These are phyloP conservation scores for Aspergillus sojae DNA, from an alignment of 2,329 filamentous ascomycete genomes.

Conservation along the genomic window DNA sequence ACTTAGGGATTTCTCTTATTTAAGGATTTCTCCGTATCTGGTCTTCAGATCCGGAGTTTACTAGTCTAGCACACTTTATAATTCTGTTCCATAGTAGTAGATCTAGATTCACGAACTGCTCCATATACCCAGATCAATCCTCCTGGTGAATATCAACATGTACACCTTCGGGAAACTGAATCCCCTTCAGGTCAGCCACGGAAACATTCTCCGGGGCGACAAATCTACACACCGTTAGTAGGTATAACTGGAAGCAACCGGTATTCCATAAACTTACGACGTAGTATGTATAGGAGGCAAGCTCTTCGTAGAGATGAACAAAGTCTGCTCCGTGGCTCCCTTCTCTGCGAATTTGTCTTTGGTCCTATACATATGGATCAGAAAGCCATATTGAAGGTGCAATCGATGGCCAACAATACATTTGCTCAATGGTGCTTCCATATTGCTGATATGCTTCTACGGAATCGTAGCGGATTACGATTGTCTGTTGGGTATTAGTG, in stretches of 20 bases:
- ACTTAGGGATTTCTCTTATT: neutral
- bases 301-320: slow-evolving; percentile 21
- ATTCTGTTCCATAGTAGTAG: neutral
- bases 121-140: neutral
- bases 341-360: slow-evolving; percentile 14
- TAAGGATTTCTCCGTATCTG: neutral
- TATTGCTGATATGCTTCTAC: slow-evolving; percentile 18
- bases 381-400: no score
- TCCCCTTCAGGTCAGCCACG: slow-evolving; percentile 13
- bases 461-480: slow-evolving; percentile 19
- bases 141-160: slow-evolving; percentile 13
- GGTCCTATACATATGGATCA: neutral
- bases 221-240: slow-evolving; percentile 7
- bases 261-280: slow-evolving; percentile 6
- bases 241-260: neutral
- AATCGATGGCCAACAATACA: slow-evolving; percentile 2
- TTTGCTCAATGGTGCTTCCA: slow-evolving; percentile 16
- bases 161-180: slow-evolving; percentile 16
- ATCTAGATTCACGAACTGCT: neutral
- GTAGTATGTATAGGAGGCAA: slow-evolving; percentile 21
- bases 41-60: neutral
- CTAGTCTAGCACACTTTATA: neutral
- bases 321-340: slow-evolving; percentile 15
- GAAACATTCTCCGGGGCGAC: slow-evolving; percentile 13
- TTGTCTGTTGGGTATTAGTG: neutral